phyloP scores from a whole-genome alignment of 345 rosid genomes.

The Crucihimalaya himalaica region DNA sequence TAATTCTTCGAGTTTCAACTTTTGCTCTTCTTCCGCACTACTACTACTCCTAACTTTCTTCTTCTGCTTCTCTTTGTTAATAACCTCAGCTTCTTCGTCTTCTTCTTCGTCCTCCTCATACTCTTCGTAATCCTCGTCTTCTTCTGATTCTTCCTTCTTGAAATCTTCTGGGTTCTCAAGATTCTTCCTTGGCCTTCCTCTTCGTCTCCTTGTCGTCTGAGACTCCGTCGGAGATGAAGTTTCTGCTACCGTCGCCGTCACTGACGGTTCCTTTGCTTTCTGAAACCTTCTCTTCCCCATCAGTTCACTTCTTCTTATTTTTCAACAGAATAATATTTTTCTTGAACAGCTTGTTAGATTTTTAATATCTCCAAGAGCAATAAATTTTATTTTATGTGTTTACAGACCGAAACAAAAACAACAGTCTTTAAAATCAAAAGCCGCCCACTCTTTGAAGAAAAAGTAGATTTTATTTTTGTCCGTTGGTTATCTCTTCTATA shows the following conservation, averaged over 20 bases:
- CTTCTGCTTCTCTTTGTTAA: slow-evolving; percentile 32
- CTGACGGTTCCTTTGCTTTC: slow-evolving; percentile 71
- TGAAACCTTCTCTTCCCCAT: slow-evolving; percentile 83
- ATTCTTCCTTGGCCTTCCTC: slow-evolving; percentile 92
- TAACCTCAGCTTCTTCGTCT: slow-evolving; percentile 25
- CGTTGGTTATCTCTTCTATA: slow-evolving; percentile 13
- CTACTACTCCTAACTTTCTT: slow-evolving; percentile 32
- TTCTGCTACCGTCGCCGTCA: slow-evolving; percentile 64
- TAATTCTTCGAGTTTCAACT: slow-evolving; percentile 18
- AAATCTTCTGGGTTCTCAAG: slow-evolving; percentile 43
- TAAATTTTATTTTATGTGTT: not conserved
- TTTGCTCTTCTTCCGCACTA: slow-evolving; percentile 19
- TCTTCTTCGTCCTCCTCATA: slow-evolving; percentile 33
- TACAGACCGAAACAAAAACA: slow-evolving; percentile 19
- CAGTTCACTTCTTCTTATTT: not conserved
- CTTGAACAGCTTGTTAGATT: slow-evolving; percentile 5
- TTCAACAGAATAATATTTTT: not conserved
- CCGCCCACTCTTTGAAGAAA: slow-evolving; percentile 27
- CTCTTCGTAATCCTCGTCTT: slow-evolving; percentile 39
- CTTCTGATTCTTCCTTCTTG: slow-evolving; percentile 39
- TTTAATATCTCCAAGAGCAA: slow-evolving; percentile 20
- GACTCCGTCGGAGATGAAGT: slow-evolving; percentile 40
- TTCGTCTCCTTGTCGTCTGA: slow-evolving; percentile 50
- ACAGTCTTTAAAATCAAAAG: slow-evolving; percentile 27
- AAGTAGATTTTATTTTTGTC: slow-evolving; percentile 37